Conservation (phyloP, 805 yeast genomes). For the Candida boleticola region DNA sequence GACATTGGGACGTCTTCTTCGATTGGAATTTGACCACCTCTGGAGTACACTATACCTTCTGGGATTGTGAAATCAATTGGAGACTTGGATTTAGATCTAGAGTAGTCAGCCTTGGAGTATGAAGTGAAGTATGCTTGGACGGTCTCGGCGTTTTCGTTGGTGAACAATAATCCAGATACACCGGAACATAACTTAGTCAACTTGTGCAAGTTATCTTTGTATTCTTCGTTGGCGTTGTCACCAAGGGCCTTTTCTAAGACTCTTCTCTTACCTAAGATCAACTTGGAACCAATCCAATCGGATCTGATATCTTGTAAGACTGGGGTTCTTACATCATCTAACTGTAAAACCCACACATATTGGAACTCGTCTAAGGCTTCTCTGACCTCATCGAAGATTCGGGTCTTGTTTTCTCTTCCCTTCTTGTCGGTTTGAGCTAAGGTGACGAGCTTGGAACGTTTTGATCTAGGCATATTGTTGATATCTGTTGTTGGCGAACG, state of each 20-base stretch:
- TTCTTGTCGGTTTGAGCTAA: constrained; percentile 95
- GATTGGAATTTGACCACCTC: constrained; percentile 87
- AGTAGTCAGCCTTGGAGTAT: constrained; percentile 76
- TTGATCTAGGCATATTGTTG: constrained; percentile 86
- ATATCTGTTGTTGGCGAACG: background rate
- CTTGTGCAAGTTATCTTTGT: constrained; percentile 76
- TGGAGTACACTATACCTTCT: constrained; percentile 85
- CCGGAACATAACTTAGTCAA: constrained; percentile 67
- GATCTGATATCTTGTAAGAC: constrained; percentile 89
- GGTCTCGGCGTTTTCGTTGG: constrained; percentile 84
- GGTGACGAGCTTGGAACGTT: constrained; percentile 93
- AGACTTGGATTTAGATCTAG: constrained; percentile 83
- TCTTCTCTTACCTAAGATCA: constrained; percentile 88
- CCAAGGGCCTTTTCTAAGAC: constrained; percentile 94
- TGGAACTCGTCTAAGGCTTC: constrained; percentile 71
- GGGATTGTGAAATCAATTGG: constrained; percentile 86
- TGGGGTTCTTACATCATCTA: constrained; percentile 93
- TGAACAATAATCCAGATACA: constrained; percentile 82
- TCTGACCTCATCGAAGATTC: constrained; percentile 89
- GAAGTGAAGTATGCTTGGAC: constrained; percentile 85
- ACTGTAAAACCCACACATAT: constrained; percentile 80
- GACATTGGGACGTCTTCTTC: constrained; percentile 97
- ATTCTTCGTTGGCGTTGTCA: constrained; percentile 82
- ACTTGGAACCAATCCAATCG: constrained; percentile 89
- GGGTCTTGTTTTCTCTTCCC: constrained; percentile 87